Percentiles rank a stretch among this genome's conserved stretches.
Conservation (phyloP, 2,329 filamentous ascomycete species). For the Proliferodiscus dingleyae region DNA sequence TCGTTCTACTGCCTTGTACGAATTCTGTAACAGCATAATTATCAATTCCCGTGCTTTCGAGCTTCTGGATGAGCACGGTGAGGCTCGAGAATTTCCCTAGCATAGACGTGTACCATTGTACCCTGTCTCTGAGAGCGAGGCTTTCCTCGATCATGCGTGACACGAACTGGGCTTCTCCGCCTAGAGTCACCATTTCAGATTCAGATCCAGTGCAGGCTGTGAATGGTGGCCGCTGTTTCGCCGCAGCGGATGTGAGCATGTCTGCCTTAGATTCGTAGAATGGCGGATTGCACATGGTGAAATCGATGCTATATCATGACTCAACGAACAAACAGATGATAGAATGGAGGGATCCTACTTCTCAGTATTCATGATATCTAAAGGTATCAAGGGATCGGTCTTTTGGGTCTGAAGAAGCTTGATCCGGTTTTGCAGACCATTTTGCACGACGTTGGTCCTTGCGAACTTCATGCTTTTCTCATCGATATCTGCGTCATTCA, state of each 20-base stretch:
- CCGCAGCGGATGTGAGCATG: slow-evolving; percentile 57
- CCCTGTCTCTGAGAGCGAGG: slow-evolving; percentile 49
- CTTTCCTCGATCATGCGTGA: slow-evolving; percentile 67
- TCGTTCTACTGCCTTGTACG: slow-evolving; percentile 71
- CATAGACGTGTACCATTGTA: slow-evolving; percentile 91
- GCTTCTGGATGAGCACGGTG: slow-evolving; percentile 54
- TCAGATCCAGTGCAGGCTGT: slow-evolving; percentile 72
- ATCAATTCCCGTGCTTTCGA: slow-evolving; percentile 52
- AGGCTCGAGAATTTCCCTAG: slow-evolving; percentile 74
- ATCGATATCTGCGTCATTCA: slow-evolving; percentile 62
- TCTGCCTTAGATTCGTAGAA: slow-evolving; percentile 79
- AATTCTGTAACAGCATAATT: slow-evolving; percentile 85
- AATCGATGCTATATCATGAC: slow-evolving; percentile 53
- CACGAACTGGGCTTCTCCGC: slow-evolving; percentile 75
- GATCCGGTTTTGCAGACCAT: slow-evolving; percentile 61
- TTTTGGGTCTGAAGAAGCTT: slow-evolving; percentile 52
- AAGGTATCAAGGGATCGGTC: slow-evolving; percentile 51
- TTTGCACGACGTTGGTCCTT: slow-evolving; percentile 59
- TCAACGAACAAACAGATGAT: slow-evolving; percentile 10
- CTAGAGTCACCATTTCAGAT: slow-evolving; percentile 78
- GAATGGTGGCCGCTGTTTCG: slow-evolving; percentile 64
- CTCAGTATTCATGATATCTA: slow-evolving; percentile 47
- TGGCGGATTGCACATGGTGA: slow-evolving; percentile 90
- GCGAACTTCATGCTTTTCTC: slow-evolving; percentile 62
- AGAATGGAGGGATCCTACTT: slow-evolving; percentile 23